These are phyloP conservation scores for Alloascoidea africana DNA, from an alignment of 805 yeast species.

Conservation along the genomic window DNA sequence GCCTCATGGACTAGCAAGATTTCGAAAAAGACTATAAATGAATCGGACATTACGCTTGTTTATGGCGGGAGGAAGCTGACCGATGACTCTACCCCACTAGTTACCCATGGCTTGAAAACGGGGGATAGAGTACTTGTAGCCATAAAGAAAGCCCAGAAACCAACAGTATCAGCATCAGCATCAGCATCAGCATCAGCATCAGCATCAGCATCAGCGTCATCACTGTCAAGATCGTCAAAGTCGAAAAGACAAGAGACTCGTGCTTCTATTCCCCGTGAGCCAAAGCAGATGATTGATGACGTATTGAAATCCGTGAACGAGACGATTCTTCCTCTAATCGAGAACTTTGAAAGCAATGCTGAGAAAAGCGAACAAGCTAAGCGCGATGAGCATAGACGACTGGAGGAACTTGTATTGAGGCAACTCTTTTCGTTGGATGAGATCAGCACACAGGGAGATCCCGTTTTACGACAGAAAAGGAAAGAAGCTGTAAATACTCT, in stretches of 20 bases:
- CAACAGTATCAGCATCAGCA: not conserved
- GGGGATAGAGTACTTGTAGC: conserved; percentile 5
- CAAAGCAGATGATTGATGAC: conserved; percentile 2
- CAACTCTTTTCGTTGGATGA: not conserved
- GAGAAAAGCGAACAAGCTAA: not conserved
- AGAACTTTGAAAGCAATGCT: conserved; percentile 5
- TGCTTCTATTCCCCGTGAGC: conserved; percentile 1
- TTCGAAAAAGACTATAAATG: not conserved
- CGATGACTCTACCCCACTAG: conserved; percentile 7
- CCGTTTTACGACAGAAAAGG: conserved; percentile 11
- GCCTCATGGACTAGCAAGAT: not conserved
- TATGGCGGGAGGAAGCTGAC: conserved; percentile 10
- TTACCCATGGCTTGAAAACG: conserved; percentile 3
- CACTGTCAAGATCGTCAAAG: not conserved
- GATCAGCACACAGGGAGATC: conserved; percentile 11
- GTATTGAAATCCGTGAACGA: conserved; percentile 2
- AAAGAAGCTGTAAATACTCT: conserved; percentile 12
- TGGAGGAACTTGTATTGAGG: conserved; percentile 9
- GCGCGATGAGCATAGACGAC: conserved; percentile 5
- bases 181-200: too few species aligned
- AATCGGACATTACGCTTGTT: conserved; percentile 6
- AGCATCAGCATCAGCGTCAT: too few species aligned
- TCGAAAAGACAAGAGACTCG: not conserved
- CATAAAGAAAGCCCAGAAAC: not conserved
- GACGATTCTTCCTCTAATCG: conserved; percentile 4